These are phyloP conservation scores for Alisma plantagoaquatica DNA, from an alignment of 106 monocot species.

Conservation along the genomic window DNA sequence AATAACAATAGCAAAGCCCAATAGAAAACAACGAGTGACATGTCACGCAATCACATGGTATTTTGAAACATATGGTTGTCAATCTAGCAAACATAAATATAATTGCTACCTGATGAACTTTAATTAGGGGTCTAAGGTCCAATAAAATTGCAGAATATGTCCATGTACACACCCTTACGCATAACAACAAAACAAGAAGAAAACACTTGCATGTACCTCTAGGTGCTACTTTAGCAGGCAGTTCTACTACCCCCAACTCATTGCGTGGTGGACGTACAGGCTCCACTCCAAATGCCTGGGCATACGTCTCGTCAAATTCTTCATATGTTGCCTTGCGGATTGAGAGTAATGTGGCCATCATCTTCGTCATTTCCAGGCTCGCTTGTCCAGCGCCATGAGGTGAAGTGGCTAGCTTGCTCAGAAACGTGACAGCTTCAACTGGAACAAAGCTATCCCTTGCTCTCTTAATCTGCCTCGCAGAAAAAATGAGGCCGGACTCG, in stretches of 20 bases:
- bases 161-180: constrained; percentile 21
- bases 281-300: constrained; percentile 54
- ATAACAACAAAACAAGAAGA: constrained; percentile 13
- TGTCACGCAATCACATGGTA: no score
- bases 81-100: no score
- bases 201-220: constrained; percentile 42
- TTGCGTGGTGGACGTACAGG: constrained; percentile 22
- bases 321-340: constrained; percentile 37
- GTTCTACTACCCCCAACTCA: constrained; percentile 5
- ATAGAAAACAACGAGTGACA: no score
- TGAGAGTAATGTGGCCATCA: constrained; percentile 23
- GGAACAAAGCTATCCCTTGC: constrained; percentile 43
- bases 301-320: constrained; percentile 63
- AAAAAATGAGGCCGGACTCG: constrained; percentile 50
- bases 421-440: constrained; percentile 21
- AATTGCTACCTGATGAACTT: no score
- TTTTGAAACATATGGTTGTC: no score
- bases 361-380: constrained; percentile 20
- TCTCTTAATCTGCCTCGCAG: constrained; percentile 37
- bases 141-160: no score
- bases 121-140: no score
- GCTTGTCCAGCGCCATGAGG: constrained; percentile 7
- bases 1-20: no score
- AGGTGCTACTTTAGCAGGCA: constrained; percentile 23
- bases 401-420: constrained; percentile 18